phyloP scores from a whole-genome alignment of 2,329 filamentous ascomycete species.

The Delphinella strobiligena region DNA sequence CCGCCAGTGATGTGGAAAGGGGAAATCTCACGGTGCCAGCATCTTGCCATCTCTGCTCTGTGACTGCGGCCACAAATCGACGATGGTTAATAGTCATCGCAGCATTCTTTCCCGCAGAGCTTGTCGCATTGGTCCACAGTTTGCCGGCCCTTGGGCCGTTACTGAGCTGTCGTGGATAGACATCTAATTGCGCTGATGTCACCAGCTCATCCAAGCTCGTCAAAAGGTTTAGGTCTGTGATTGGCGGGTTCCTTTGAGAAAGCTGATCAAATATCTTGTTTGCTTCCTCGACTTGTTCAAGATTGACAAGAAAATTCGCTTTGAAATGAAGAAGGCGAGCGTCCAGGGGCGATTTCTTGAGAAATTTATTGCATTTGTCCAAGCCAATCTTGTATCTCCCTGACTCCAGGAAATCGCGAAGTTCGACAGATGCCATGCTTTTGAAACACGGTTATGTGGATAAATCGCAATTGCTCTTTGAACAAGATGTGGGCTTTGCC shows the following conservation, averaged over 20 bases:
- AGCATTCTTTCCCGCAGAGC: slow-evolving; percentile 10
- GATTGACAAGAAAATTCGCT: slow-evolving; percentile 17
- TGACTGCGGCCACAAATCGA: slow-evolving; percentile 19
- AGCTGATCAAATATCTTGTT: slow-evolving; percentile 12
- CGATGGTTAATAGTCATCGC: slow-evolving; percentile 13
- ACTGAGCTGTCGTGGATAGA: slow-evolving; percentile 15
- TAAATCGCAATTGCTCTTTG: too few species aligned
- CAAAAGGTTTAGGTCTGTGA: slow-evolving; percentile 9
- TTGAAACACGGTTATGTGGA: not conserved
- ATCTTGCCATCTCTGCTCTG: slow-evolving; percentile 19
- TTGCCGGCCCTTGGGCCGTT: slow-evolving; percentile 19
- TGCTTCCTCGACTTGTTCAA: slow-evolving; percentile 11
- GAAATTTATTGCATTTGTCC: slow-evolving; percentile 19
- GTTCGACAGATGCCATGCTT: slow-evolving; percentile 1
- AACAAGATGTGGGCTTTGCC: too few species aligned
- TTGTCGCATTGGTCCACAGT: slow-evolving; percentile 21
- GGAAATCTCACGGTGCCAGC: slow-evolving; percentile 13
- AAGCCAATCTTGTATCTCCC: slow-evolving; percentile 20
- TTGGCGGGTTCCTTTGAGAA: slow-evolving; percentile 13
- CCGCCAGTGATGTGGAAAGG: not conserved
- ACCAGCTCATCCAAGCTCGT: slow-evolving; percentile 16
- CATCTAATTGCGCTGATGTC: slow-evolving; percentile 12
- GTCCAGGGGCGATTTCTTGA: slow-evolving; percentile 19
- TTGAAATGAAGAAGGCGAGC: slow-evolving; percentile 19
- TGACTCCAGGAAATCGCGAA: slow-evolving; percentile 4